Evolutionary conservation across 2,329 filamentous ascomycete species (phyloP).

Genomic region (Daldinia eschscholtzii): DNA sequence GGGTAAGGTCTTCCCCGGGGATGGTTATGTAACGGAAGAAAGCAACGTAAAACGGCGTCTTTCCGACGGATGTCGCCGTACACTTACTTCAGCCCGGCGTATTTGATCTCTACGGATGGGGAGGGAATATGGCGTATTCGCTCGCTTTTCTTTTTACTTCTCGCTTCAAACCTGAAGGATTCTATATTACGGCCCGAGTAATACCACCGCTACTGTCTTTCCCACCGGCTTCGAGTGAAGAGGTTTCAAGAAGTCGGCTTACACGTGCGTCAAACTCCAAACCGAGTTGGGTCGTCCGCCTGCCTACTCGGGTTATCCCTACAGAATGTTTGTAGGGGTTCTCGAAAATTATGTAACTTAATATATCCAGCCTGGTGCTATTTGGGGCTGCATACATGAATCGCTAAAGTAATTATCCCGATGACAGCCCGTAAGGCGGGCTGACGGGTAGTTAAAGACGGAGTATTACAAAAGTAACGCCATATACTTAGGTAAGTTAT

Average conservation of each 20-base stretch:
- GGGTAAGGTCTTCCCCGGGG: constrained; percentile 14
- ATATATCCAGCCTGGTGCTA: constrained; percentile 21
- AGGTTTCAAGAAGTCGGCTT: constrained; percentile 20
- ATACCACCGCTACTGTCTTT: constrained; percentile 20
- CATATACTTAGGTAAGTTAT: background rate
- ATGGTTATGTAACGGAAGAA: constrained; percentile 30
- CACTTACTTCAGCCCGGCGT: constrained; percentile 14
- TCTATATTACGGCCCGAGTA: constrained; percentile 40
- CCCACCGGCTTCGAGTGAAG: constrained; percentile 20
- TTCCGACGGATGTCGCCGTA: constrained; percentile 18
- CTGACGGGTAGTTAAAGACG: constrained; percentile 16
- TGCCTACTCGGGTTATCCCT: constrained; percentile 21
- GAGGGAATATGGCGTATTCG: constrained; percentile 11
- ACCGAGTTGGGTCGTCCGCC: constrained; percentile 21
- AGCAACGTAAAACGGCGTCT: constrained; percentile 24
- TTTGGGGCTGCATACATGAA: constrained; percentile 27
- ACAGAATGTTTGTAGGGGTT: constrained; percentile 5
- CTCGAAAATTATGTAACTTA: constrained; percentile 25
- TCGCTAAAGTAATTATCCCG: constrained; percentile 29
- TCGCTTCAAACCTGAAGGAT: constrained; percentile 9
- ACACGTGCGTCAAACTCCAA: constrained; percentile 31
- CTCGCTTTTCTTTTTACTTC: background rate
- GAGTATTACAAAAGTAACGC: constrained; percentile 8
- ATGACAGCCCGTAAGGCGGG: constrained; percentile 12
- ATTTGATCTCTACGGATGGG: no score